Evolutionary conservation across 2,329 filamentous ascomycete genomes (phyloP).

Genomic region (Aureobasidium sp.): DNA sequence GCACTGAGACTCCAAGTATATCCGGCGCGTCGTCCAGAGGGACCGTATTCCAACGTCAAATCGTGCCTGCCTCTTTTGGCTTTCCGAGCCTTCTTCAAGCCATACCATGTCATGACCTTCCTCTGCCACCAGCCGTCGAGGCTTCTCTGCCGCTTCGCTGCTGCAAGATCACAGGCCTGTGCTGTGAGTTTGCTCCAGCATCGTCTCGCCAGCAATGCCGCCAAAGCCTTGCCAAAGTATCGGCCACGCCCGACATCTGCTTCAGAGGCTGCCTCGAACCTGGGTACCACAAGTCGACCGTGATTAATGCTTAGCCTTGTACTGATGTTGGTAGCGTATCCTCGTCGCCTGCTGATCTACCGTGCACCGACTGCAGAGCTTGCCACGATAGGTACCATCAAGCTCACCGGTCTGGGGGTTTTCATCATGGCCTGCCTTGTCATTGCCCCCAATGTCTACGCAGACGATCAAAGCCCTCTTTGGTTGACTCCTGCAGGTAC

Average conservation of each 20-base stretch:
- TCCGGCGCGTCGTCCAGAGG: too few relatives aligned
- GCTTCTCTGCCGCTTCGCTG: background rate
- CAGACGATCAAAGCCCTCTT: slow-evolving; percentile 35
- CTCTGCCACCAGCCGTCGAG: background rate
- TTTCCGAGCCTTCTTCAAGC: too few relatives aligned
- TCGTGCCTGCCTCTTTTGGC: background rate
- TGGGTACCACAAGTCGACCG: background rate
- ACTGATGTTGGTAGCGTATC: slow-evolving; percentile 30
- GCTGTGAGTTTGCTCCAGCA: background rate
- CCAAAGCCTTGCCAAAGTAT: background rate
- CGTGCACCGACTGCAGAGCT: slow-evolving; percentile 63
- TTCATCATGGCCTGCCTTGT: slow-evolving; percentile 60
- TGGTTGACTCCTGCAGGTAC: slow-evolving; percentile 38
- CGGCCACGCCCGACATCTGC: background rate
- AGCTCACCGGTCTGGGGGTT: slow-evolving; percentile 63
- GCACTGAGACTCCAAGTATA: too few relatives aligned
- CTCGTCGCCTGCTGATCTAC: slow-evolving; percentile 62
- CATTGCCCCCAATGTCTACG: slow-evolving; percentile 52
- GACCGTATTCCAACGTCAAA: background rate
- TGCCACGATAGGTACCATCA: slow-evolving; percentile 62
- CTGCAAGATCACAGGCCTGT: background rate
- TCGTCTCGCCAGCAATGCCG: background rate
- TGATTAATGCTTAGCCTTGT: background rate
- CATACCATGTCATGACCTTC: slow-evolving; percentile 6
- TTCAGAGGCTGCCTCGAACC: background rate